A percentile compares a stretch with the other conserved stretches of the same genome.
These are phyloP conservation scores for Pilobolus umbonatus DNA, from an alignment of 192 early-diverging fungal genomes.

Conservation along the genomic window DNA sequence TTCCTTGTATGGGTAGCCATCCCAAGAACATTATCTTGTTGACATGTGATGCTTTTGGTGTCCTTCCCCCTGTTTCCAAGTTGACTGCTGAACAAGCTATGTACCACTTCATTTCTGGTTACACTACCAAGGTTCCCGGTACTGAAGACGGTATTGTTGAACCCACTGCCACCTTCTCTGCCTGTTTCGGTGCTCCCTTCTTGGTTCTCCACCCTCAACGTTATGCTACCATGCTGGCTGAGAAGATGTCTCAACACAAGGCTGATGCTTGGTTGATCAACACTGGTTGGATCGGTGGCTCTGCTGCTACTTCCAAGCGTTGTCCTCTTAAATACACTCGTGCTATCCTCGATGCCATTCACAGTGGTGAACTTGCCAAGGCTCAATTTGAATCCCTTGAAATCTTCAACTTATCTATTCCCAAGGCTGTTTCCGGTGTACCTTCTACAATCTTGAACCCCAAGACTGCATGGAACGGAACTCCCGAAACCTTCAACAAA, in stretches of 20 bases:
- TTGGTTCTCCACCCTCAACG: conserved; percentile 92
- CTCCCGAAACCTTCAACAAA: conserved; percentile 53
- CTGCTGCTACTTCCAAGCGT: conserved; percentile 85
- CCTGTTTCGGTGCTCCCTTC: conserved; percentile 96
- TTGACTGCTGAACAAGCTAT: conserved; percentile 84
- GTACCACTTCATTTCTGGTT: conserved; percentile 98
- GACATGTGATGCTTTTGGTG: conserved; percentile 96
- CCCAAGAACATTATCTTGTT: conserved; percentile 95
- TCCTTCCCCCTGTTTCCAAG: conserved; percentile 89
- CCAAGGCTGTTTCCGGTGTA: conserved; percentile 71
- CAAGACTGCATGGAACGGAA: conserved; percentile 78
- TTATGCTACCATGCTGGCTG: conserved; percentile 95
- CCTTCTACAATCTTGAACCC: conserved; percentile 87
- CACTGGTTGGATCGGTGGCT: conserved; percentile 96
- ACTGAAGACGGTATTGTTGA: conserved; percentile 93
- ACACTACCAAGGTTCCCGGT: conserved; percentile 97
- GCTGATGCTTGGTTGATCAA: conserved; percentile 93
- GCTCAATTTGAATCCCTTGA: conserved; percentile 84
- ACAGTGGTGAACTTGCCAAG: conserved; percentile 84
- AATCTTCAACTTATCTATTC: conserved; percentile 85
- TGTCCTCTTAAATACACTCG: conserved; percentile 95
- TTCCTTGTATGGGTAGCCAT: conserved; percentile 87
- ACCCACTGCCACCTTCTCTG: conserved; percentile 89
- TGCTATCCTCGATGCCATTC: conserved; percentile 96
- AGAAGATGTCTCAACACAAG: conserved; percentile 84